These are phyloP conservation scores for Fraxinus americana DNA, from an alignment of 257 asterid species.

Conservation along the genomic window DNA sequence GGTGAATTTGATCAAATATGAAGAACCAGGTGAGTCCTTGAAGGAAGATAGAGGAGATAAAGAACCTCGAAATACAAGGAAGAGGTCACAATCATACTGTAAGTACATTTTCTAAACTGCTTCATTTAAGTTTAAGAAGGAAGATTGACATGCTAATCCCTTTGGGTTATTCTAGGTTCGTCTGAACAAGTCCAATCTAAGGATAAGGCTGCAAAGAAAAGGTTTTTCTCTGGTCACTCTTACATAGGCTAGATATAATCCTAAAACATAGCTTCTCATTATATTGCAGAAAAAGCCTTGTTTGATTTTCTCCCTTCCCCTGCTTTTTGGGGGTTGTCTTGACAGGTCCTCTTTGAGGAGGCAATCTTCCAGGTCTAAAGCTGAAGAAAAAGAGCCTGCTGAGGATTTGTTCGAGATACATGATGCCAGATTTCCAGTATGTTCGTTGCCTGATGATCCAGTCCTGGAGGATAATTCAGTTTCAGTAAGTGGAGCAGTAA, in stretches of 20 bases:
- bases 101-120: constrained; percentile 28
- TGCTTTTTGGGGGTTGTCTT: neutral
- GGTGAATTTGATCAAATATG: constrained; percentile 33
- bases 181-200: constrained; percentile 33
- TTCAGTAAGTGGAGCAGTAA: constrained; percentile 17
- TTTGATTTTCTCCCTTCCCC: neutral
- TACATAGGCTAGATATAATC: neutral
- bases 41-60: constrained; percentile 34
- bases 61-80: constrained; percentile 32
- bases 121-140: neutral
- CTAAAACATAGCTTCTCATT: neutral
- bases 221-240: constrained; percentile 35
- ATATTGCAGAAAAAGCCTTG: neutral
- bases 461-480: constrained; percentile 35
- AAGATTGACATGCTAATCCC: constrained; percentile 4
- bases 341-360: constrained; percentile 53
- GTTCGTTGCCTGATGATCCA: constrained; percentile 27
- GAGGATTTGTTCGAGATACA: constrained; percentile 27
- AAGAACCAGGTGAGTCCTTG: constrained; percentile 27
- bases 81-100: constrained; percentile 43
- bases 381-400: constrained; percentile 31
- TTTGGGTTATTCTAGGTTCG: constrained; percentile 29
- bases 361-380: constrained; percentile 60
- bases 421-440: constrained; percentile 15
- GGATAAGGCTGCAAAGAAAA: constrained; percentile 44